A percentile compares a stretch with the other conserved stretches of the same genome.
These are phyloP conservation scores for Russula dissimulans DNA, from an alignment of 768 basidiomycete genomes.

Conservation along the genomic window DNA sequence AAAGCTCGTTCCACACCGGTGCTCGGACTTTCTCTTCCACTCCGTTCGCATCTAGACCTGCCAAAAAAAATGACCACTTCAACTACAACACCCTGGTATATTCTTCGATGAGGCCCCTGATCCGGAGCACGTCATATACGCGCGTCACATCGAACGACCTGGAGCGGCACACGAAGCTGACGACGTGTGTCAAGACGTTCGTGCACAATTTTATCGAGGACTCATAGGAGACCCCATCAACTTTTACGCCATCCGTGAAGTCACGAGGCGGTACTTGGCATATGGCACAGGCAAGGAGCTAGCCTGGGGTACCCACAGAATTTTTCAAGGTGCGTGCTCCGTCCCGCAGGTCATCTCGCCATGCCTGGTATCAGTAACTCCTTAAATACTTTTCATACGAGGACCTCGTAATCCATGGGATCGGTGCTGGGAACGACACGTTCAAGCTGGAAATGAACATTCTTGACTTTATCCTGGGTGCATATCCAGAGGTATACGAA, in stretches of 20 bases:
- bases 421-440: slow-evolving; percentile 99
- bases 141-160: slow-evolving; percentile 67
- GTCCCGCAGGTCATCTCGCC: slow-evolving; percentile 63
- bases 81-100: slow-evolving; percentile 60
- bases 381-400: slow-evolving; percentile 94
- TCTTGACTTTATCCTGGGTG: no score
- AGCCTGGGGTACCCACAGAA: slow-evolving; percentile 95
- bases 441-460: no score
- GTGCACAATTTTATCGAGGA: slow-evolving; percentile 96
- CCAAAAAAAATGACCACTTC: slow-evolving; percentile 45
- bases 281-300: slow-evolving; percentile 71
- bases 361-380: slow-evolving; percentile 87
- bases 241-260: slow-evolving; percentile 60
- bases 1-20: no score
- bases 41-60: background rate
- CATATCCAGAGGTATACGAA: no score
- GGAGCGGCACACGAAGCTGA: slow-evolving; percentile 47
- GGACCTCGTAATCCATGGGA: slow-evolving; percentile 92
- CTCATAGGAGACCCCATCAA: slow-evolving; percentile 53
- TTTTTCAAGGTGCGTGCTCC: slow-evolving; percentile 73
- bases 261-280: slow-evolving; percentile 70
- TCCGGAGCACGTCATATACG: slow-evolving; percentile 39
- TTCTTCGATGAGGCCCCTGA: slow-evolving; percentile 41
- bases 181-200: slow-evolving; percentile 83
- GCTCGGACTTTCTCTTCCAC: slow-evolving; percentile 2